Base-by-base conservation (phyloP, 2,329 filamentous ascomycete species). In the Aspergillus jensenii region DNA sequence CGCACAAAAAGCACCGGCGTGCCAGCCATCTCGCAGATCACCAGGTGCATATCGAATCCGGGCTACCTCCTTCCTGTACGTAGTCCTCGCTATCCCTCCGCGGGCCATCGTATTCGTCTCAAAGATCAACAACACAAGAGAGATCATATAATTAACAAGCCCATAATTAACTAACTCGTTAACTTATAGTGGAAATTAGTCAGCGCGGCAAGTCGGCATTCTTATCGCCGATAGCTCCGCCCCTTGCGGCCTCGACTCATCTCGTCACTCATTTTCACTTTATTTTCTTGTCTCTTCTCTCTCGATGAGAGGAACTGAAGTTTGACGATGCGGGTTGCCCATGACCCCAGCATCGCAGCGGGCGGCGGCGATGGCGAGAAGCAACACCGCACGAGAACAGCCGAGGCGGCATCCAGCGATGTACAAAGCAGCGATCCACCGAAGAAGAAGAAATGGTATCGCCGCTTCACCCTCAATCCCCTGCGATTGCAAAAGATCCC, bases 401-500 rank as follows among this genome's bases (percentile, higher is more conserved):
- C 35, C 14, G 21, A 5, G 15, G n/a, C 44, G 9, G 48, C 40
- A 17, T 51, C 48, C 19, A 41, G 39, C n/a, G 37, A 23, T 21
- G 33, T 14, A 12, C 21, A 23, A 8, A 41, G 25, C 17, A 39
- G 6, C 23, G 49, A 52, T 52, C 49, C 25, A 7, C 31, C 19
- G 37, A 12, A 17, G 17, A 27, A 49, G 55, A 25, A 11, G 14
- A 49, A 51, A 39, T 52, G 55, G 55, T 52, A 52, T 31, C 49
- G 37, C 17, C 33, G 23, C 27, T 23, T 25, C 19, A 17, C 19
- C 43, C 60, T 79, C 50, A 80, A 81, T 57, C 78, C 78, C 11
- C 59, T 81, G 17, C 74, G 78, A 69, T 74, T 76, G 59, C 80
- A 80, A 45, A 70, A 72, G 17, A 75, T 76, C 40, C 84, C 85